Evolutionary conservation across 129 eudicot genomes (phyloP), one percentile per base, ranked within the genome.

Genomic region (Artemisia argyi): DNA sequence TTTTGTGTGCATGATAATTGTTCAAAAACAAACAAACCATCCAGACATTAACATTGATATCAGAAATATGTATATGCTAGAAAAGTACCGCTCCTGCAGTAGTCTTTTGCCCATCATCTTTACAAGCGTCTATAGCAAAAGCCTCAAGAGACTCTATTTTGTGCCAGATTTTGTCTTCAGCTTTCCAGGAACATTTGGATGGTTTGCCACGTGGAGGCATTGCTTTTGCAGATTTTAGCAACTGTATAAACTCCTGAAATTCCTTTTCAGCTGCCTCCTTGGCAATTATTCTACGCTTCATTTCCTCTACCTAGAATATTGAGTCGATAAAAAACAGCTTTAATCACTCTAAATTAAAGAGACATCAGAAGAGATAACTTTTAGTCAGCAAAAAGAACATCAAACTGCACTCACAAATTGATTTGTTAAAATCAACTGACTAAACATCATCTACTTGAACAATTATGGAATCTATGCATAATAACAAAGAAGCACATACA

Each of bases 231-330:
- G 96, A 85, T 78, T 73, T 85, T 56, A 94, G 78, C 61, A 85
- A 72, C 73, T 80, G 72, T 18, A 90, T 50, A 60, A 94, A 90
- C 65, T 90, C 97, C 46, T 85, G 79, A 72, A 94, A 80, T 71
- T 90, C 97, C 71, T 83, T 90, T 67, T 94, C 93, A 58, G 96
- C 96, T 57, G 92, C 91, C 71, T 87, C 98, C 80, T 84, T 85
- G 22, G 89, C 96, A 74, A 76, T 75, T 85, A 85, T 84, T 79
- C 81, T 81, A 62, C 73, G 82, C 46, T 71, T 78, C 74, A 86
- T 96, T 83, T 94, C 93, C 73, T 90, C 97, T 57, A 94, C 98
- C 98, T 94, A 75, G 42, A 74, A 66, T 70, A 57, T 79, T 53
- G 47, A 72, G 20, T 51, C 20, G 19, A 50, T 50, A 32, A 44